Base-by-base conservation (phyloP, 139 green algal genomes). In the Chara braunii region DNA sequence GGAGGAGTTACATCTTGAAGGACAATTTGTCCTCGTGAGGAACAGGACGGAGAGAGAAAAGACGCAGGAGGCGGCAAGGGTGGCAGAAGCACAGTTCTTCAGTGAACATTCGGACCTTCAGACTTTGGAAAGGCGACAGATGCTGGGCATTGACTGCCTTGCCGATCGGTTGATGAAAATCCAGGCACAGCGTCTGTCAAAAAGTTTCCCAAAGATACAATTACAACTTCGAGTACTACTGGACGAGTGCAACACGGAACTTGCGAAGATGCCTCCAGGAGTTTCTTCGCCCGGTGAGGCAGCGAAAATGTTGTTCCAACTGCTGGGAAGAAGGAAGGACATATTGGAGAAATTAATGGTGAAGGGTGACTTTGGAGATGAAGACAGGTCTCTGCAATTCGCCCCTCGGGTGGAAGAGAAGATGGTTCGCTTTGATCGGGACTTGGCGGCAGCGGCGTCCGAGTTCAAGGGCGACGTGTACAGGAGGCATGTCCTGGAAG, bases 141-240 rank as follows among this genome's bases (percentile, higher is more conserved):
- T 60, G 30, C 23, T 65, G 1, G 59, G 59, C 22, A 66, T 68
- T 68, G 24, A 43, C 22, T 23, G 45, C 12, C 50, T 68, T 2
- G 45, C 59, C 18, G 12, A 33, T 26, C 8, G 45, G 2, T 11
- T 68, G 11, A 32, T 50, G 9, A 28, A 36, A 2, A 67, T 68
- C 29, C 59, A 68, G 9, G 43, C 37, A 11, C 32, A 66, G 37
- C 34, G 37, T 36, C 36, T 68, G 2, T 14, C 18, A 6, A 24
- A 68, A 12, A 65, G 59, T 28, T n/a, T 68, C 3, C 59, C 59
- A n/a, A 43, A 18, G 59, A 68, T 68, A 36, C 37, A 60, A 8
- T 11, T 51, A 26, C 9, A 35, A 9, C 60, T 66, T 68, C 44
- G 22, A 28, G 18, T 51, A 37, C 28, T 26, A 7, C 50, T 65